These are phyloP conservation scores for Penicillium canariense DNA, from an alignment of 495 filamentous ascomycete species.

Conservation along the genomic window DNA sequence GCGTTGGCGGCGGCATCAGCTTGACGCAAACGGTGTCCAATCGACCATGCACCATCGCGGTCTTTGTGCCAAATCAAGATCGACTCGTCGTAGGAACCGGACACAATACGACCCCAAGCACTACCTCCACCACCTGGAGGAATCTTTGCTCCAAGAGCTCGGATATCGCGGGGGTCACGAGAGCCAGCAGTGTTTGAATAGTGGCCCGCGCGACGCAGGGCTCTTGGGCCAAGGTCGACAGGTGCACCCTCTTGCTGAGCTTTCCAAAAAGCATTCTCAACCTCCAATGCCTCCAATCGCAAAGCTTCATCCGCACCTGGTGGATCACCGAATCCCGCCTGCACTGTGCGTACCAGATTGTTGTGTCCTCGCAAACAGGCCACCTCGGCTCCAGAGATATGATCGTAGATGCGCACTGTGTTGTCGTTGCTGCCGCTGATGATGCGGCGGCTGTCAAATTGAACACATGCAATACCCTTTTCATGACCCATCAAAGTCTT, in stretches of 20 bases:
- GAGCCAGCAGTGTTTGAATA: constrained; percentile 70
- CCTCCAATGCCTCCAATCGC: constrained; percentile 64
- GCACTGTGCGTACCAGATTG: constrained; percentile 87
- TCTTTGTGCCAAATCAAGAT: constrained; percentile 93
- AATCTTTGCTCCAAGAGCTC: constrained; percentile 73
- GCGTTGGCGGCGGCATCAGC: constrained; percentile 54
- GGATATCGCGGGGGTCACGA: constrained; percentile 69
- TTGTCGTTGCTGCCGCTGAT: constrained; percentile 95
- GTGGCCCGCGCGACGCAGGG: constrained; percentile 46
- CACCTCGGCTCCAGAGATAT: constrained; percentile 77
- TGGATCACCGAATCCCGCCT: constrained; percentile 89
- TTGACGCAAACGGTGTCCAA: constrained; percentile 69
- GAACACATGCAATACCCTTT: constrained; percentile 97
- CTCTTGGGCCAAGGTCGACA: constrained; percentile 36
- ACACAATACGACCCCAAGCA: constrained; percentile 83
- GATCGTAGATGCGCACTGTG: constrained; percentile 91
- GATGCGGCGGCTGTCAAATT: constrained; percentile 95
- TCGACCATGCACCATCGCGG: constrained; percentile 74
- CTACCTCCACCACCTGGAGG: constrained; percentile 88
- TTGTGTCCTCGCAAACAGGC: constrained; percentile 78
- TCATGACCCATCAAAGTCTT: constrained; percentile 80
- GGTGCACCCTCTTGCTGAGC: constrained; percentile 63
- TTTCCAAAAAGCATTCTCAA: constrained; percentile 68
- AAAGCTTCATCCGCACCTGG: constrained; percentile 73
- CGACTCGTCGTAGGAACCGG: constrained; percentile 91